A percentile compares a stretch with the other conserved stretches of the same genome.
These are phyloP conservation scores for Fusarium sterilihyphosum DNA, from an alignment of 2,329 filamentous ascomycete species.

Conservation along the genomic window DNA sequence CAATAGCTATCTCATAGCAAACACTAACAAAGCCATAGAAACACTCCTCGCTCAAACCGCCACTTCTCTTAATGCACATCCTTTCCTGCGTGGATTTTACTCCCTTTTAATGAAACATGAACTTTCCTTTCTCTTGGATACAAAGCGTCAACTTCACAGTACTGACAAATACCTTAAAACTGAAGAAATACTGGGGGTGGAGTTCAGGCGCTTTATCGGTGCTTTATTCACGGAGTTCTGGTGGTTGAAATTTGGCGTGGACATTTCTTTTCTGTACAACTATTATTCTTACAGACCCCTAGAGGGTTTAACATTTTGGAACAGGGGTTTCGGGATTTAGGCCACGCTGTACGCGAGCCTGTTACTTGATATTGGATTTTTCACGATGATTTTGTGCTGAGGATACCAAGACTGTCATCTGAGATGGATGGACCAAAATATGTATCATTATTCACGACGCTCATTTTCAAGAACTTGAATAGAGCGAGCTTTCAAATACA, in stretches of 20 bases:
- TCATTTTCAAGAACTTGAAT: conserved; percentile 32
- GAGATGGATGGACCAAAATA: conserved; percentile 25
- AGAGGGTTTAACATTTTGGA: conserved; percentile 18
- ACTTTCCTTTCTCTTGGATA: conserved; percentile 6
- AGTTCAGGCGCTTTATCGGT: conserved; percentile 22
- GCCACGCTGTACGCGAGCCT: conserved; percentile 10
- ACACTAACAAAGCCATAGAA: conserved; percentile 34
- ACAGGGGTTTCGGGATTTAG: conserved; percentile 16
- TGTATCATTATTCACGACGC: conserved; percentile 47
- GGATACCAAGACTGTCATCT: conserved; percentile 42
- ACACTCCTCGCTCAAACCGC: conserved; percentile 60
- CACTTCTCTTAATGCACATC: conserved; percentile 45
- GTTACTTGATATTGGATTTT: conserved; percentile 1
- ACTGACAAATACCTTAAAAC: conserved; percentile 30
- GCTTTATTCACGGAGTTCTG: conserved; percentile 20
- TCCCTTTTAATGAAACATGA: conserved; percentile 41
- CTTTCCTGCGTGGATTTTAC: not conserved
- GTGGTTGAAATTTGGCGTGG: conserved; percentile 15
- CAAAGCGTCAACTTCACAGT: conserved; percentile 20
- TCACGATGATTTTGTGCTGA: conserved; percentile 22
- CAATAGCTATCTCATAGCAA: not conserved
- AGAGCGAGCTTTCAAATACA: conserved; percentile 14
- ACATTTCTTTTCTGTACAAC: conserved; percentile 46
- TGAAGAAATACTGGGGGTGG: conserved; percentile 32
- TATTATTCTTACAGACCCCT: conserved; percentile 42